Evolutionary conservation across 257 asterid species (phyloP).

Genomic region (Parsonsia alboflavescens): DNA sequence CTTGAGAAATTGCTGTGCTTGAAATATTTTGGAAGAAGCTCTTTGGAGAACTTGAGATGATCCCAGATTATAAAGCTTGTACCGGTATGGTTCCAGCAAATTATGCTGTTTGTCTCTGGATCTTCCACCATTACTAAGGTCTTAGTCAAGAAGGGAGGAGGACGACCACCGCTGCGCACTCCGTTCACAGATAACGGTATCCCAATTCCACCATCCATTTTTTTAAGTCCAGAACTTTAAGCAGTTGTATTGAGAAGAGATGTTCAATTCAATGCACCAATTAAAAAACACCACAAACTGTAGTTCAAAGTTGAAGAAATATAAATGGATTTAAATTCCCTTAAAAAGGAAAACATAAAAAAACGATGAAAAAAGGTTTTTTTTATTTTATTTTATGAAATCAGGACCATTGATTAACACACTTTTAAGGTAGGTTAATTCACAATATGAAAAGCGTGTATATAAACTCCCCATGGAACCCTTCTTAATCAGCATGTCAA

Average conservation of each 20-base stretch:
- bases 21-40: constrained; percentile 44
- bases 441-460: not conserved
- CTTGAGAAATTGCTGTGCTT: constrained; percentile 54
- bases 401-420: not conserved
- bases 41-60: constrained; percentile 35
- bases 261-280: not conserved
- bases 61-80: constrained; percentile 51
- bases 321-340: not conserved
- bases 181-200: not conserved
- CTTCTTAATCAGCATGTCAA: not conserved
- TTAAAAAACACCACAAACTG: not conserved
- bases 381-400: not conserved
- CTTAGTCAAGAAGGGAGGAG: constrained; percentile 53
- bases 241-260: too few species aligned
- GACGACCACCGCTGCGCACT: constrained; percentile 10
- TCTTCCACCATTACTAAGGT: constrained; percentile 47
- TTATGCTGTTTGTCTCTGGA: constrained; percentile 34
- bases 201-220: not conserved
- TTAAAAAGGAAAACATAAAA: too few species aligned
- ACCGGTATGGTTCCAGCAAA: constrained; percentile 47
- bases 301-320: not conserved
- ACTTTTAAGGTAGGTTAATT: not conserved
- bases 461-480: not conserved
- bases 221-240: not conserved
- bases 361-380: too few species aligned